phyloP scores from a whole-genome alignment of 768 basidiomycete species.

The Auricularia sp. region DNA sequence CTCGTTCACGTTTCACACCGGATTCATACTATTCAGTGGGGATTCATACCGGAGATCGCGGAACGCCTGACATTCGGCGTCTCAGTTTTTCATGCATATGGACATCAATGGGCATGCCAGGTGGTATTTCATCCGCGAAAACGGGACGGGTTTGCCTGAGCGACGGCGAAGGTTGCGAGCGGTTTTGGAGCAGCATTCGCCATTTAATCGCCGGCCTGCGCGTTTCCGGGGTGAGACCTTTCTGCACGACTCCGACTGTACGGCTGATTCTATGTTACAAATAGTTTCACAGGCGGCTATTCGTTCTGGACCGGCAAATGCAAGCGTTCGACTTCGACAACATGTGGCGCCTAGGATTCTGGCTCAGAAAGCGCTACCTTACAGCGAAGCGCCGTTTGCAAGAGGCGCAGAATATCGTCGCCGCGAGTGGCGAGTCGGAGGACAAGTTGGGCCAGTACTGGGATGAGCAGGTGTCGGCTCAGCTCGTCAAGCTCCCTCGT shows the following conservation, averaged over 20 bases:
- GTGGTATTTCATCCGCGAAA: conserved; percentile 1
- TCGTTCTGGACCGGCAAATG: neutral
- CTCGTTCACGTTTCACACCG: too few species aligned
- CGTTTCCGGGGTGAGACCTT: conserved; percentile 6
- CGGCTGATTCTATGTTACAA: too few species aligned
- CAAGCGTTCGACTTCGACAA: neutral
- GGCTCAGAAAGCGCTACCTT: neutral
- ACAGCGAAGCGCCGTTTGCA: neutral
- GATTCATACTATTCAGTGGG: conserved; percentile 3
- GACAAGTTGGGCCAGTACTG: neutral
- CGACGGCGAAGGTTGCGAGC: conserved; percentile 7
- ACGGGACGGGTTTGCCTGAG: conserved; percentile 1
- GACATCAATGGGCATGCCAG: conserved; percentile 6
- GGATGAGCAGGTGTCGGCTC: neutral
- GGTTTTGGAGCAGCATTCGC: too few species aligned
- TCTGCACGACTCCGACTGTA: too few species aligned
- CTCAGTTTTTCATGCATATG: conserved; percentile 24
- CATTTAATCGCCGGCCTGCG: too few species aligned
- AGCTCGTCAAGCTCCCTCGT: neutral
- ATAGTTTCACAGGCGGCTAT: neutral
- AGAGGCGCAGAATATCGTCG: neutral
- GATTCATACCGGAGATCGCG: conserved; percentile 6
- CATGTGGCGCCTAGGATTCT: neutral
- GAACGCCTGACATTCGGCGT: conserved; percentile 20
- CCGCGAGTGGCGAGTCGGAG: neutral